Evolutionary conservation across 805 yeast species (phyloP), one percentile per base, ranked within the genome.

Genomic region (Yarrowia hollandica): DNA sequence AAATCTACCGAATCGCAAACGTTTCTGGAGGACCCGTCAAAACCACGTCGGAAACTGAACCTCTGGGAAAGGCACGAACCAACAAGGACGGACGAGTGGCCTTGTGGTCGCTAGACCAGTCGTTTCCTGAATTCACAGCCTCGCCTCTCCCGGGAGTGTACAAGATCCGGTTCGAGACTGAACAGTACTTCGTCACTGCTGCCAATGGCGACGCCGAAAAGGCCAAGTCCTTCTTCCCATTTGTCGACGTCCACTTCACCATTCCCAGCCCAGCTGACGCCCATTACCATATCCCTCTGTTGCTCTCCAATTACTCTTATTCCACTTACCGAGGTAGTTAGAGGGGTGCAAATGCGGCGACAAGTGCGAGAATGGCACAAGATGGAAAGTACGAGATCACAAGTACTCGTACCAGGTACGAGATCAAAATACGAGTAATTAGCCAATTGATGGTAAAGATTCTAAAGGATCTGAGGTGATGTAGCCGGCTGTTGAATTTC

Each of bases 231-330:
- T 90, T 90, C 69, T 91, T 90, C 76, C 97, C 97, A 0, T 86
- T 80, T 67, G 90, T 90, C 8, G 97, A 91, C 62, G 87, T 91
- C 35, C 76, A 79, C 0, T 91, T 91, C 68, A 79, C 79, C 26
- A 82, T 91, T 3, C 78, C 78, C 6, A 76, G 77, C 63, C 86
- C 87, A 0, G 85, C 89, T 0, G 89, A 85, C 61, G 75, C 81
- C 34, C 98, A 91, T 70, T 91, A 90, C 72, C 98, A 91, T 69
- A 86, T 91, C 59, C 98, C 98, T 0, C 74, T 91, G 62, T 77
- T 91, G 58, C 75, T 91, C 60, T 84, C 96, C 41, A 89, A 89
- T 68, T 89, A 86, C 72, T 86, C 96, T 30, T 91, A 90, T 74
- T 82, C 96, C 5, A 91, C 97, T 0, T 91, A 91, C 74, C 79